Evolutionary conservation across 257 asterid species (phyloP).

Genomic region (Perilla frutescens): DNA sequence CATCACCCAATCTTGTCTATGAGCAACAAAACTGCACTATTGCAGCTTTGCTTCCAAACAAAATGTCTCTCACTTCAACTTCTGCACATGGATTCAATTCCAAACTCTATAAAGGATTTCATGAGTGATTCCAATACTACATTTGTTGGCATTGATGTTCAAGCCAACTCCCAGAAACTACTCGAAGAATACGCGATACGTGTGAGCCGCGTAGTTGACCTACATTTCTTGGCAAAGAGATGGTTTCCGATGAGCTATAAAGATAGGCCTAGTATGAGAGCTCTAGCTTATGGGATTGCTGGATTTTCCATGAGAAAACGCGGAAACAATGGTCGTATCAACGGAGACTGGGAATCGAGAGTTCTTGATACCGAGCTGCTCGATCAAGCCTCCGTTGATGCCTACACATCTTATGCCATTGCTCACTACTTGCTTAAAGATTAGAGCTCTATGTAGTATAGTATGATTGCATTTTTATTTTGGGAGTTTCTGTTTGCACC

Average conservation of each 20-base stretch:
- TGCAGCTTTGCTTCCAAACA: constrained; percentile 43
- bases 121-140: constrained; percentile 25
- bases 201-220: constrained; percentile 31
- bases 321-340: background rate
- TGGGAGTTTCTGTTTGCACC: no score
- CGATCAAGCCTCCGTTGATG: constrained; percentile 45
- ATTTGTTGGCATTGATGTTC: constrained; percentile 40
- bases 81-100: constrained; percentile 38
- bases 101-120: constrained; percentile 27
- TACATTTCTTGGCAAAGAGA: constrained; percentile 36
- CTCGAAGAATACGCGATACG: constrained; percentile 33
- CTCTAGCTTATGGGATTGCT: constrained; percentile 38
- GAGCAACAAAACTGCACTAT: constrained; percentile 38
- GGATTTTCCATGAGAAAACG: constrained; percentile 40
- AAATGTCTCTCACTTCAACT: constrained; percentile 50
- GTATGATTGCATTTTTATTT: no score
- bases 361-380: constrained; percentile 37
- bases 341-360: constrained; percentile 46
- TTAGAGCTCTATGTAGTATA: background rate
- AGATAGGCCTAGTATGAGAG: constrained; percentile 39
- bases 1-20: constrained; percentile 41
- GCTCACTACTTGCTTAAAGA: constrained; percentile 40
- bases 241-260: constrained; percentile 48
- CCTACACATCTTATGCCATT: constrained; percentile 41
- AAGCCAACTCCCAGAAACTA: constrained; percentile 30